phyloP scores from a whole-genome alignment of 2,329 filamentous ascomycete species.

The Aspergillus niger region DNA sequence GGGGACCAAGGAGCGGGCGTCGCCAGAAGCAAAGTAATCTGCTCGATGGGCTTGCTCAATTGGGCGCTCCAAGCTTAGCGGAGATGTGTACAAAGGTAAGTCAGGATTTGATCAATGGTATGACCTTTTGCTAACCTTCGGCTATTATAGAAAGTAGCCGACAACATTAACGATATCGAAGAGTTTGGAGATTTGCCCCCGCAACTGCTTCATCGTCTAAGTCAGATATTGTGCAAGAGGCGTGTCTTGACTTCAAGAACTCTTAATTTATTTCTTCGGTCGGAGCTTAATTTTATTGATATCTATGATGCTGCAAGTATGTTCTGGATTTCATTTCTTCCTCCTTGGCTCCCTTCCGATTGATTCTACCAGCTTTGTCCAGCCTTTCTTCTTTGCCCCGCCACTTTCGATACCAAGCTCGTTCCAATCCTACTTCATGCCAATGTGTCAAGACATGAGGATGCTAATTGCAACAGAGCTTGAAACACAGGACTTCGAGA shows the following conservation, averaged over 20 bases:
- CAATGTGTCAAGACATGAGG: conserved; percentile 9
- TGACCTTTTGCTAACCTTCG: conserved; percentile 21
- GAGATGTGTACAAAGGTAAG: conserved; percentile 61
- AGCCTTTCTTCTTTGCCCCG: background rate
- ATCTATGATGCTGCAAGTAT: conserved; percentile 63
- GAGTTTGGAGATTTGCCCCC: conserved; percentile 65
- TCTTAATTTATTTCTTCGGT: conserved; percentile 50
- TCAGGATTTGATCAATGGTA: background rate
- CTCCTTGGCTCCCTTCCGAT: background rate
- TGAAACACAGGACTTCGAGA: conserved; percentile 72
- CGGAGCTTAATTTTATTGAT: conserved; percentile 58
- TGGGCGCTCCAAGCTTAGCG: conserved; percentile 46
- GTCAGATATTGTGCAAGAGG: conserved; percentile 66
- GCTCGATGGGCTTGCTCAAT: conserved; percentile 67
- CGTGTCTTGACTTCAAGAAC: conserved; percentile 56
- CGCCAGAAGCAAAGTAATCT: conserved; percentile 81
- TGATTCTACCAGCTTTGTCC: background rate
- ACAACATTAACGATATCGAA: conserved; percentile 65
- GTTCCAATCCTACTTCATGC: background rate
- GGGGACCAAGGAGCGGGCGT: conserved; percentile 60
- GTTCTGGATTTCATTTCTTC: conserved; percentile 23
- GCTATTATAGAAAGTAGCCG: conserved; percentile 55
- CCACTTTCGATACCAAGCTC: background rate
- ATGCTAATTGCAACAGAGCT: conserved; percentile 57
- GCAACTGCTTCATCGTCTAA: conserved; percentile 57